A percentile compares a stretch with the other conserved stretches of the same genome.
Conservation (phyloP, 129 eudicot genomes). For the Heracleum sosnowskyi region DNA sequence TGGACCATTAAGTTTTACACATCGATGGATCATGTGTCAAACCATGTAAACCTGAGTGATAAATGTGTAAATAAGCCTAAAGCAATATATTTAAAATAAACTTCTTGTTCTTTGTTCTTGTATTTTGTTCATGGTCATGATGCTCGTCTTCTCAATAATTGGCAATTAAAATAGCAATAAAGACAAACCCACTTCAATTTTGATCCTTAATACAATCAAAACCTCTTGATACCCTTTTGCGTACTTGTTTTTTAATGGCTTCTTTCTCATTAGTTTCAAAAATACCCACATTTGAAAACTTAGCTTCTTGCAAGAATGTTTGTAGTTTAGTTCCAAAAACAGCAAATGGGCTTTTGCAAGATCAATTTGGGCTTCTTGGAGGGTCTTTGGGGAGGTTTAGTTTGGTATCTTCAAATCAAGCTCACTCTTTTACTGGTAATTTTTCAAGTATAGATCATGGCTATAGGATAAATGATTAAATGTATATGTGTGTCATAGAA, state of each 20-base stretch:
- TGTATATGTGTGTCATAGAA: not conserved
- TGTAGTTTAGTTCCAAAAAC: slow-evolving; percentile 19
- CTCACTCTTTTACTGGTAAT: slow-evolving; percentile 35
- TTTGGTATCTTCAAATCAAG: slow-evolving; percentile 23
- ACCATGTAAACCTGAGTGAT: too few relatives aligned
- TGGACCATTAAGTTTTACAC: too few relatives aligned
- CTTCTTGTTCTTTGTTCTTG: not conserved
- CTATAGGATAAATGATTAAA: too few relatives aligned
- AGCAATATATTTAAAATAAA: too few relatives aligned
- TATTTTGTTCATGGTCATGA: not conserved
- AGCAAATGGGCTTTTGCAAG: slow-evolving; percentile 15
- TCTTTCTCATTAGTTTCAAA: slow-evolving; percentile 18
- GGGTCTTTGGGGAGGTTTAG: slow-evolving; percentile 16
- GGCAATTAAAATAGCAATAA: not conserved
- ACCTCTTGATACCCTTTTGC: not conserved
- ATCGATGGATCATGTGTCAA: too few relatives aligned
- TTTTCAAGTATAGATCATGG: not conserved
- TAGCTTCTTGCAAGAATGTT: slow-evolving; percentile 7
- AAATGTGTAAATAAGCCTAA: too few relatives aligned
- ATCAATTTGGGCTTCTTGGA: slow-evolving; percentile 12
- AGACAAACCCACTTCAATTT: not conserved
- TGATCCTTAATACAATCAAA: not conserved
- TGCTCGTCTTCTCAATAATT: not conserved
- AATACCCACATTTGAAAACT: slow-evolving; percentile 25
- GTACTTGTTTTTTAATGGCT: slow-evolving; percentile 30